Percentiles rank a stretch among this genome's conserved stretches.
Conservation (phyloP, 2,329 filamentous ascomycete species). For the Venturia oleaginea region DNA sequence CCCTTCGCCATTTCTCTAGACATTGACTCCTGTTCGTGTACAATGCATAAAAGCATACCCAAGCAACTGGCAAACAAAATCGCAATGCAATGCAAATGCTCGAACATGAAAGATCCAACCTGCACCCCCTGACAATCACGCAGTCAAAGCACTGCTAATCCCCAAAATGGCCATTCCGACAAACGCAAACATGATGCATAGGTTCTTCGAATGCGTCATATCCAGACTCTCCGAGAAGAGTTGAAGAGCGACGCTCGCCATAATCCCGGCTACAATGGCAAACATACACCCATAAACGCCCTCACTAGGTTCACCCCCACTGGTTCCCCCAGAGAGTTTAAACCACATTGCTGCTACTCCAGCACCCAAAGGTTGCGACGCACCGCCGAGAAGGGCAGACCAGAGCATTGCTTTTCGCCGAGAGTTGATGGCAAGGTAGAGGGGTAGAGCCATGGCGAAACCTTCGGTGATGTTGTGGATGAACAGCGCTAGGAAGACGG, state of each 20-base stretch:
- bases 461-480: conserved; percentile 98
- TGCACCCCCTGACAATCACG: conserved; percentile 24
- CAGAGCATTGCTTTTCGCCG: conserved; percentile 75
- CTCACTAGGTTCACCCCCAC: conserved; percentile 41
- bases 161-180: conserved; percentile 82
- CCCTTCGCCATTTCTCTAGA: background rate
- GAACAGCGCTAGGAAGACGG: conserved; percentile 90
- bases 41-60: background rate
- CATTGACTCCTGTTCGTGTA: background rate
- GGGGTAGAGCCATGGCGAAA: conserved; percentile 83
- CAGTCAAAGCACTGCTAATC: conserved; percentile 74
- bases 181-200: conserved; percentile 76
- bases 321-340: conserved; percentile 50
- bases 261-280: conserved; percentile 82
- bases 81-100: background rate
- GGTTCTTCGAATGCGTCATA: conserved; percentile 66
- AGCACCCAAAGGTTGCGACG: conserved; percentile 81
- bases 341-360: conserved; percentile 82
- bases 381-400: conserved; percentile 73
- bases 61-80: background rate
- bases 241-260: conserved; percentile 87
- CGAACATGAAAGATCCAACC: background rate
- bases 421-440: conserved; percentile 82
- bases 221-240: conserved; percentile 79
- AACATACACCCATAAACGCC: conserved; percentile 72